Conservation (phyloP, 805 yeast species). For the Novakomyces olei region DNA sequence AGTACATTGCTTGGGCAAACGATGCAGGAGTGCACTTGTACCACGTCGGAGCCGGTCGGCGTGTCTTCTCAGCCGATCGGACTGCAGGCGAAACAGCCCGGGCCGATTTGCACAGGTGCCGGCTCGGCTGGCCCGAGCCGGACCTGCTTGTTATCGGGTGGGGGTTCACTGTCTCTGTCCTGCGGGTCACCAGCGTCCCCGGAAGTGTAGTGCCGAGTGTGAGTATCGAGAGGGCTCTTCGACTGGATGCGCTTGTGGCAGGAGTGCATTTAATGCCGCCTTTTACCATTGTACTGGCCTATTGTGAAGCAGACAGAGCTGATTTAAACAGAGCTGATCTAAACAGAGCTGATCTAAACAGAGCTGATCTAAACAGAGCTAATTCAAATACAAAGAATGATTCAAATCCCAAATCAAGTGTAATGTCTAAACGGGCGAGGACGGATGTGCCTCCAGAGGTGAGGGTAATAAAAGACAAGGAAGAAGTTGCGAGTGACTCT, state of each 20-base stretch:
- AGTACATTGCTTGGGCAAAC: slow-evolving; percentile 63
- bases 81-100: slow-evolving; percentile 35
- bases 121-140: slow-evolving; percentile 39
- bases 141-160: slow-evolving; percentile 59
- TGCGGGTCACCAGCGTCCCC: slow-evolving; percentile 7
- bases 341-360: too few species aligned
- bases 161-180: slow-evolving; percentile 61
- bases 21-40: slow-evolving; percentile 35
- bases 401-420: too few species aligned
- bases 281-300: slow-evolving; percentile 41
- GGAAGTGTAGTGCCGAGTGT: not conserved
- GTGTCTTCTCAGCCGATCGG: slow-evolving; percentile 30
- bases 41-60: slow-evolving; percentile 29
- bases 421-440: slow-evolving; percentile 5
- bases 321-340: too few species aligned
- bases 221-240: slow-evolving; percentile 18
- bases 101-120: slow-evolving; percentile 70
- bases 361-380: too few species aligned
- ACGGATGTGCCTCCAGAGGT: slow-evolving; percentile 36
- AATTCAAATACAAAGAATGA: too few species aligned
- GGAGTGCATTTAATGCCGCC: slow-evolving; percentile 62
- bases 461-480: slow-evolving; percentile 42
- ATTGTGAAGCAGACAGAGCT: slow-evolving; percentile 27
- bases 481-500: slow-evolving; percentile 59
- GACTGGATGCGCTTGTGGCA: slow-evolving; percentile 33